Evolutionary conservation across 768 basidiomycete genomes (phyloP), one percentile per base, ranked within the genome.

Genomic region (Boletus subcaerulescens): DNA sequence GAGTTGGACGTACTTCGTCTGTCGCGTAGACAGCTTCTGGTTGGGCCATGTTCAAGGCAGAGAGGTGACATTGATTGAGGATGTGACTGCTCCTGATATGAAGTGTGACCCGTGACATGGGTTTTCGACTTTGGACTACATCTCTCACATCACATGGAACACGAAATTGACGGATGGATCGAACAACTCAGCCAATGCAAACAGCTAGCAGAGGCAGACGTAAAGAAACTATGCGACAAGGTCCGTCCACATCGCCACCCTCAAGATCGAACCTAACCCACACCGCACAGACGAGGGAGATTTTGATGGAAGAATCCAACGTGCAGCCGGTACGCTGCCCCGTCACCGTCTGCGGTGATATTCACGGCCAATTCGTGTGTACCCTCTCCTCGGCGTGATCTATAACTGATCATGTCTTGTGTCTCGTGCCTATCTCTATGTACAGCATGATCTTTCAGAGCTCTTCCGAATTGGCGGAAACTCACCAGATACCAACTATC

Each of bases 351-450:
- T 99, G 97, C 68, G 97, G 97, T 56, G 97, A 99, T 76, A 98
- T 99, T 59, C 97, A 99, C 71, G 97, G 97, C 45, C 97, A 99
- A 85, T 99, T 99, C 75, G 96, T 98, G 75, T 77, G 95, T 88
- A 62, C 51, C 33, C 32, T 59, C 62, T 52, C 43, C n/a, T 45
- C n/a, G 20, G 32, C 46, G 50, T 58, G 61, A 65, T 65, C 61
- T 55, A 33, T 36, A 6, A n/a, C 62, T 67, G 69, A 72, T 70
- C 55, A 50, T 10, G 15, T 40, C 51, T 18, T n/a, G 17, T 40
- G 48, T 57, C 52, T 51, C 55, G 44, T 55, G 60, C 48, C 6
- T 13, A 35, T 35, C 13, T 35, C 33, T 33, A 48, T 22, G 50
- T 63, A 65, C 77, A 99, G 96, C 97, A 99, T 76, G 97, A 99